Base-by-base conservation (phyloP, 2,329 filamentous ascomycete genomes). In the Setomelanomma holmii region DNA sequence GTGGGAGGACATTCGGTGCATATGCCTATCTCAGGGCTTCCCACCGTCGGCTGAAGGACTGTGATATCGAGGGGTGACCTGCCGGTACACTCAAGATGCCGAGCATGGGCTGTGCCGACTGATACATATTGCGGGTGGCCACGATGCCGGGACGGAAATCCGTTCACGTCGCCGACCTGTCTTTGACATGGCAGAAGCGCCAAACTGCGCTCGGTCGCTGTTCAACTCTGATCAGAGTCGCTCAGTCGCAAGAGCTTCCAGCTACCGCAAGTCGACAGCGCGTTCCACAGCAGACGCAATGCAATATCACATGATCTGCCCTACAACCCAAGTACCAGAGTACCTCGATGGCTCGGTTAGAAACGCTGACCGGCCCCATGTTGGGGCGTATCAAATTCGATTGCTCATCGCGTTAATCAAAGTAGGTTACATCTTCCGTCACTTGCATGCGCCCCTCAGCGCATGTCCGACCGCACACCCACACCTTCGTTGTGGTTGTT, bases 401-500 rank as follows among this genome's bases (percentile, higher is more conserved):
- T 56, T 66, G 59, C 55, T 63, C 56, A 64, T 65, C 56, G 47
- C 51, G 53, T 62, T 65, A 61, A 63, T 66, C 63, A 65, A 63
- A 61, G 60, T 52, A 56, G 62, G 67, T 68, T 70, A 67, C 67
- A 66, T 64, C 58, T 67, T 63, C 63, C 61, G 60, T 58, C 24
- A 56, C 61, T 38, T 66, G 58, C 60, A 63, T 58, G 30, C 38
- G 27, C 57, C 63, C 55, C 56, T 56, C 50, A 52, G 46, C 20
- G 19, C 38, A 19, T 21, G 30, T 44, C 45, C 39, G 41, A 21
- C 40, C 23, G 35, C 27, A 22, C 45, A 35, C 49, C 47, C 41
- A 30, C 48, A 23, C 30, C 22, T 27, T 48, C 33, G 43, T 19
- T 21, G 17, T 40, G 36, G 2, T 4, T 40, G 17, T 30, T 38